phyloP scores from a whole-genome alignment of 108 stramenopile genomes.

The Fistulifera solaris region DNA sequence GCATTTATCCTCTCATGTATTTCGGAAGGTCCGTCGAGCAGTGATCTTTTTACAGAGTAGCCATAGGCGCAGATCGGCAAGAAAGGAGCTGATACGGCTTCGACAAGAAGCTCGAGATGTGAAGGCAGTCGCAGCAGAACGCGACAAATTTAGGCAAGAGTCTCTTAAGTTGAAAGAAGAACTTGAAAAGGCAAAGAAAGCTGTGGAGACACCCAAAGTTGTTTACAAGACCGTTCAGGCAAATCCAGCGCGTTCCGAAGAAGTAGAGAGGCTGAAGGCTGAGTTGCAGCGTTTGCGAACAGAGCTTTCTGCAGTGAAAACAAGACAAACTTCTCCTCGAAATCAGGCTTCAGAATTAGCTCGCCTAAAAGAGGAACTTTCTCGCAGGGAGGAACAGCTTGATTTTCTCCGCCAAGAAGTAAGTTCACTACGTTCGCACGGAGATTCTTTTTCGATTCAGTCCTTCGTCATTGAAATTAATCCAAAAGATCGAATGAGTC shows the following conservation, averaged over 20 bases:
- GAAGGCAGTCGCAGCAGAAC: conserved; percentile 30
- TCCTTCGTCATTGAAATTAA: conserved; percentile 1
- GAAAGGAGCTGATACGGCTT: conserved; percentile 18
- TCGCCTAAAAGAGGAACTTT: conserved; percentile 1
- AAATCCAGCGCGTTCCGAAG: conserved; percentile 1
- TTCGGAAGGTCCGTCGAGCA: conserved; percentile 10
- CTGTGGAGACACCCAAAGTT: not conserved
- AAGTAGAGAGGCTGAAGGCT: conserved; percentile 23
- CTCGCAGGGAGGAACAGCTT: conserved; percentile 3
- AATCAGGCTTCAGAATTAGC: not conserved
- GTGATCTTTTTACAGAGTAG: conserved; percentile 32
- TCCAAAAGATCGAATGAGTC: no score
- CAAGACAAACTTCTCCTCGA: no score
- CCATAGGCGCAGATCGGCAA: conserved; percentile 27
- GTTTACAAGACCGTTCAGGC: not conserved
- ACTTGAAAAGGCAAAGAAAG: conserved; percentile 17
- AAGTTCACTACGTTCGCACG: not conserved
- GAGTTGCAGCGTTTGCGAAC: conserved; percentile 29
- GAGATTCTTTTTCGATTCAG: conserved; percentile 5
- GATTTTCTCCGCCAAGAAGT: conserved; percentile 1
- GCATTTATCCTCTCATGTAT: conserved; percentile 1
- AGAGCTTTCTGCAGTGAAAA: conserved; percentile 2
- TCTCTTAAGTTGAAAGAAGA: conserved; percentile 37
- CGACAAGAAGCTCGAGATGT: conserved; percentile 46
- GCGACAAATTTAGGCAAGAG: conserved; percentile 48